Base-by-base conservation (phyloP, 1,284 basidiomycete genomes). In the Ganoderma meredithae region DNA sequence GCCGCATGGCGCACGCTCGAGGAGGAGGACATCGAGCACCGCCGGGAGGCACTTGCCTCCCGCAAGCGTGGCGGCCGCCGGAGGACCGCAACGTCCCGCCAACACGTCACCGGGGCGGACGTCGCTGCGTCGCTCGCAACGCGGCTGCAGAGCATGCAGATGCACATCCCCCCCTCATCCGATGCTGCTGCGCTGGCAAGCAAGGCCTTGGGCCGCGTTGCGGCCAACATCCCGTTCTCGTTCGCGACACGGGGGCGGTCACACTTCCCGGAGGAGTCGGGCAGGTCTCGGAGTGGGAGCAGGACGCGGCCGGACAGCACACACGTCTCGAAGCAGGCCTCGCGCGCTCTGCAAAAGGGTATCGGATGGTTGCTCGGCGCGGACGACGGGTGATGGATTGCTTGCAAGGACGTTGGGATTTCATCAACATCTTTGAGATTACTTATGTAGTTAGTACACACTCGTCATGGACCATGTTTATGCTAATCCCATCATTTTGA, bases 341-440 rank as follows among this genome's bases (percentile, higher is more conserved):
- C 87, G 56, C 86, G 90, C 47, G 91, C 88, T 22, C 79, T 96
- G 44, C 91, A 92, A 60, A 90, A 90, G 75, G 95, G 94, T 15
- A 91, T 96, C 62, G 94, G 94, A 9, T 96, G 94, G 94, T 82
- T 96, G 39, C 91, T 96, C 71, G 95, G 94, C 43, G 91, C 90
- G 22, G 93, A 95, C 66, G 88, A 88, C 41, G 81, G 83, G 71
- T 65, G 25, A 53, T 13, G 47, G 47, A 9, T 49, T 49, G 47
- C 52, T 53, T 31, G 52, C 52, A 69, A 62, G 65, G 43, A 60
- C 49, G 13, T 17, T 9, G n/a, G 59, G 43, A 39, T 13, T 19
- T 44, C 43, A 31, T n/a, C 22, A 3, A 36, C 33, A 36, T 47
- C 10, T 27, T 5, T 15, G n/a, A n/a, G n/a, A 6, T 52, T 49